These are phyloP conservation scores for Globisporangium megalacanthum DNA, from an alignment of 352 stramenopile species.

Conservation along the genomic window DNA sequence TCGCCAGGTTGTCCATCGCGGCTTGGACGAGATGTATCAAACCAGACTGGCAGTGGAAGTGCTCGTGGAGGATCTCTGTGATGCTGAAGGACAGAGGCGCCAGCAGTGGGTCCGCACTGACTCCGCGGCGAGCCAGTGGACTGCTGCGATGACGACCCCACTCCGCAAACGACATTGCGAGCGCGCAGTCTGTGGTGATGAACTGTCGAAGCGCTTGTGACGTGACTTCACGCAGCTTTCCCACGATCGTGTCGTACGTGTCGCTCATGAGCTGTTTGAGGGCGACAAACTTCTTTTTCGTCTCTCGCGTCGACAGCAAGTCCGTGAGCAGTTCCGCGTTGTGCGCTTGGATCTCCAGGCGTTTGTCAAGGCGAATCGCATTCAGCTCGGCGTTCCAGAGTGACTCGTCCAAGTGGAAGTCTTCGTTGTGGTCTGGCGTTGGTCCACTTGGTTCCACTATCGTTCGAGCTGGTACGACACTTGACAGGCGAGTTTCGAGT, in stretches of 20 bases:
- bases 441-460: not conserved
- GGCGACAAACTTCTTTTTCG: conserved; percentile 35
- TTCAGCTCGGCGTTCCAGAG: conserved; percentile 10
- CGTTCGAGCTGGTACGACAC: not conserved
- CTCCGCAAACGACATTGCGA: conserved; percentile 45
- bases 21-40: conserved; percentile 50
- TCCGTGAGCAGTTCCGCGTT: conserved; percentile 15
- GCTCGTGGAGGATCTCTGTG: conserved; percentile 32
- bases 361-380: conserved; percentile 26
- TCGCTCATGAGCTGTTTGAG: conserved; percentile 71
- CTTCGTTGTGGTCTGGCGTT: conserved; percentile 2
- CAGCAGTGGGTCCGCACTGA: conserved; percentile 7
- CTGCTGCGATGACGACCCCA: conserved; percentile 22
- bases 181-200: conserved; percentile 27
- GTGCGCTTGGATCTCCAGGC: not conserved
- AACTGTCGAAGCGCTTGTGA: conserved; percentile 15
- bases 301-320: conserved; percentile 33
- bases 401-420: conserved; percentile 16
- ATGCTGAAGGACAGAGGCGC: conserved; percentile 27
- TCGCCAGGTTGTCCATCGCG: conserved; percentile 24
- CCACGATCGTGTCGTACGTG: conserved; percentile 63
- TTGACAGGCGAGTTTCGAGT: not conserved
- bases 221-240: conserved; percentile 34
- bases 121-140: not conserved
- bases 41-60: conserved; percentile 63